These are phyloP conservation scores for Sistotremastrum niveocremeum DNA, from an alignment of 768 basidiomycete genomes.

Conservation along the genomic window DNA sequence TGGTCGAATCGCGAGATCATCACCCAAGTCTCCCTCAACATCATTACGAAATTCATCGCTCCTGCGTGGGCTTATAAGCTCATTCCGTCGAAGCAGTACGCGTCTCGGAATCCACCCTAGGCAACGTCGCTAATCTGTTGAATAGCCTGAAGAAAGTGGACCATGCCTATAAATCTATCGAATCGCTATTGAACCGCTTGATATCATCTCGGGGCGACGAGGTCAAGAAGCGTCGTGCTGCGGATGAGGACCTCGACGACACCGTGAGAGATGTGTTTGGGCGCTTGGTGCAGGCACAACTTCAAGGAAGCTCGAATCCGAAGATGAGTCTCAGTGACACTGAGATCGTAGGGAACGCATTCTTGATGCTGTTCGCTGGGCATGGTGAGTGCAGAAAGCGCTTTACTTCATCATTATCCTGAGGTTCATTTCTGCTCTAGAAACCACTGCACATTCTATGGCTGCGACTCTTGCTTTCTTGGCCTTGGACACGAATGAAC, in stretches of 20 bases:
- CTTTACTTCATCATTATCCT: neutral
- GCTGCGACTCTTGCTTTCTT: conserved; percentile 6
- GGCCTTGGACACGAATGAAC: conserved; percentile 5
- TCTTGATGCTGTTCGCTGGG: conserved; percentile 7
- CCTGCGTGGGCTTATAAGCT: conserved; percentile 2
- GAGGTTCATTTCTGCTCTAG: neutral
- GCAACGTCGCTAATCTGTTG: conserved; percentile 1
- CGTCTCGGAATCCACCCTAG: neutral
- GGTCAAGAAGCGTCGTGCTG: neutral
- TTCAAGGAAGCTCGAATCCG: conserved; percentile 1
- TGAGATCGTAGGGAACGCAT: conserved; percentile 10
- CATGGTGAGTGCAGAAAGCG: conserved; percentile 3
- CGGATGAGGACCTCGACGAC: conserved; percentile 1
- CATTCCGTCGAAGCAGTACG: no score
- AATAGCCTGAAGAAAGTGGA: conserved; percentile 7
- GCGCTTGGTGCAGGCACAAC: conserved; percentile 3
- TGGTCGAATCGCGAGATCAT: conserved; percentile 1
- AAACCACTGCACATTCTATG: conserved; percentile 5
- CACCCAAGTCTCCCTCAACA: neutral
- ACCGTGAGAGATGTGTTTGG: conserved; percentile 3
- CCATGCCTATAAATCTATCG: conserved; percentile 7
- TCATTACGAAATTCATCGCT: neutral
- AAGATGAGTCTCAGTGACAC: neutral
- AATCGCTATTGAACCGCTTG: neutral
- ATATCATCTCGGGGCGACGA: no score